A percentile compares a stretch with the other conserved stretches of the same genome.
Conservation (phyloP, 768 basidiomycete genomes). For the Rhizopogon rudus region DNA sequence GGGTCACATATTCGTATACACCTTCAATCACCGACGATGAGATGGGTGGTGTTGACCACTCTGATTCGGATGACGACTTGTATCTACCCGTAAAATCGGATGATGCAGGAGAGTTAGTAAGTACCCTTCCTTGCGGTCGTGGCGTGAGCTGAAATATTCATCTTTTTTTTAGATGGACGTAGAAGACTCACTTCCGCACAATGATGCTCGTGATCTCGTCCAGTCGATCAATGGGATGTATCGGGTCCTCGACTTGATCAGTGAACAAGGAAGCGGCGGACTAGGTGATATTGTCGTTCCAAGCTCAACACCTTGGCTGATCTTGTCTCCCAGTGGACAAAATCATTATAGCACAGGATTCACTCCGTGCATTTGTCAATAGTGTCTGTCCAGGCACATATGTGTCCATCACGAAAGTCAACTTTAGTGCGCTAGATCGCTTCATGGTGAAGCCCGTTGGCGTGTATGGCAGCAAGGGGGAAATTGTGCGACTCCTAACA, state of each 20-base stretch:
- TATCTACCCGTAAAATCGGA: neutral
- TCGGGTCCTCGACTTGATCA: slow-evolving; percentile 49
- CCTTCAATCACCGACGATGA: no score
- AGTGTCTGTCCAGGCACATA: slow-evolving; percentile 47
- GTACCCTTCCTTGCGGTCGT: neutral
- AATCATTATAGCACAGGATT: slow-evolving; percentile 52
- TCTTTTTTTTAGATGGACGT: slow-evolving; percentile 12
- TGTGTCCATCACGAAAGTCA: slow-evolving; percentile 46
- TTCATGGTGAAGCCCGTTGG: slow-evolving; percentile 45
- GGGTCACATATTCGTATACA: no score
- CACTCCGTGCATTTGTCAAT: slow-evolving; percentile 45
- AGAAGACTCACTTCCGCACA: slow-evolving; percentile 1
- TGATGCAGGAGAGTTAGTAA: neutral
- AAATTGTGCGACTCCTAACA: slow-evolving; percentile 42
- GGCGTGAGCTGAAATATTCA: neutral
- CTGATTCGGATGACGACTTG: neutral
- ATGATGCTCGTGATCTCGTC: slow-evolving; percentile 16
- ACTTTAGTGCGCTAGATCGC: slow-evolving; percentile 49
- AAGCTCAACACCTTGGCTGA: neutral
- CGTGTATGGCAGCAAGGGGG: slow-evolving; percentile 50
- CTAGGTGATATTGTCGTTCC: slow-evolving; percentile 32
- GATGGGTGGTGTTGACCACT: neutral
- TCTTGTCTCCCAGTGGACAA: slow-evolving; percentile 44
- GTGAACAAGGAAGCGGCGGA: slow-evolving; percentile 45
- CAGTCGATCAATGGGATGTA: slow-evolving; percentile 42